These are phyloP conservation scores for Silene coronaria DNA, from an alignment of 179 eudicot species.

Conservation along the genomic window DNA sequence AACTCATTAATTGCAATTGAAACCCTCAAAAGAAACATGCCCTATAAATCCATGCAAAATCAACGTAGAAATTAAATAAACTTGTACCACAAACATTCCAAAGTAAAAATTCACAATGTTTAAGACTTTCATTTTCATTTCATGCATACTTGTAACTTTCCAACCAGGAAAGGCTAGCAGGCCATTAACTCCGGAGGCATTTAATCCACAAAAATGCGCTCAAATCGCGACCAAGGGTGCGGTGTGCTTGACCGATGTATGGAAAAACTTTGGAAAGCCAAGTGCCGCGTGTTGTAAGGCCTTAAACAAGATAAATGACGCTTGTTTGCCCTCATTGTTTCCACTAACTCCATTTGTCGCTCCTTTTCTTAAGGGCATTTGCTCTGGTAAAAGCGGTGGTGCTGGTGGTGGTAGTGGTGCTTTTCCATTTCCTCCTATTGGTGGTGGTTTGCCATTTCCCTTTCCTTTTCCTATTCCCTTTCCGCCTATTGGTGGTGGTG, in stretches of 20 bases:
- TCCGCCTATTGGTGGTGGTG: not conserved
- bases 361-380: not conserved
- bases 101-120: not conserved
- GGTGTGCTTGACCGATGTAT: slow-evolving; percentile 9
- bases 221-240: not conserved
- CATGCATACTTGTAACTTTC: not conserved
- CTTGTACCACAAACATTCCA: not conserved
- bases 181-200: not conserved
- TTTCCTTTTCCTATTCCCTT: not conserved
- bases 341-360: not conserved
- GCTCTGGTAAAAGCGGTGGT: not conserved
- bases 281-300: slow-evolving; percentile 15
- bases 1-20: not conserved
- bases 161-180: slow-evolving; percentile 2
- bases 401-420: not conserved
- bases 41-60: slow-evolving; percentile 6
- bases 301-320: not conserved
- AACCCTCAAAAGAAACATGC: too few relatives aligned
- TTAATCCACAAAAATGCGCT: slow-evolving; percentile 8
- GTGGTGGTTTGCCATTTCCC: not conserved
- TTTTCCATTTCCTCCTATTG: not conserved
- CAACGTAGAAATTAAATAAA: not conserved
- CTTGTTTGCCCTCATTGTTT: not conserved
- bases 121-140: not conserved
- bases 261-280: slow-evolving; percentile 7